Base-by-base conservation (phyloP, 2,329 filamentous ascomycete genomes). In the Triangularia verruculosa region DNA sequence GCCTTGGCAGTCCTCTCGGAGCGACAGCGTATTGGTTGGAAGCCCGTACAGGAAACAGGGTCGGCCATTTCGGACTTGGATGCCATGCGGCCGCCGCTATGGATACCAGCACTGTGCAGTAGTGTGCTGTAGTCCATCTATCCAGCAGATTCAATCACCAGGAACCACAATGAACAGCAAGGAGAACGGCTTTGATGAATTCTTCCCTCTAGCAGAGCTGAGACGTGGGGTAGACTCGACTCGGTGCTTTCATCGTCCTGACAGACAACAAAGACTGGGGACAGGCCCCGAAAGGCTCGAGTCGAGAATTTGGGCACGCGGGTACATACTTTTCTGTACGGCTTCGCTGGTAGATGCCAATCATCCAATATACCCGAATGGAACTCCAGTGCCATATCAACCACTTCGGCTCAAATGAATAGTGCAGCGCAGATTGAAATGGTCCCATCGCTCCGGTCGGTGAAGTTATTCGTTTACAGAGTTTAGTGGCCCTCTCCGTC, bases 301-400 rank as follows among this genome's bases (percentile, higher is more conserved):
- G 17, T 47, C 39, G 39, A 47, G 39, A n/a, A 15, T 9, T 8
- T 47, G 6, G n/a, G 39, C n/a, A 20, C n/a, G n/a, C 5, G 7
- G 39, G 39, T 47, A 54, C 51, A 6, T 28, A 54, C 15, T 54
- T 54, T 54, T 54, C 20, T 54, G 51, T 54, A 54, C 1, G 12
- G 15, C 8, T 8, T 47, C 20, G 39, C 39, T 47, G 39, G 39
- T 47, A 20, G 39, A 22, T 54, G 25, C 51, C 22, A 54, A 54
- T 28, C 25, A 25, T 27, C 51, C 51, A 54, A 54, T 54, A 54
- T 54, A 54, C 51, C 51, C 51, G 51, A 54, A 54, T 54, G 51
- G 51, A n/a, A 54, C 51, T 25, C 51, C 20, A 54, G 22, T 54
- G 22, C 25, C 51, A 54, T 54, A 54, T 54, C 51, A 47, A 47